These are phyloP conservation scores for Rosa multiflora DNA, from an alignment of 306 rosid species.

Conservation along the genomic window DNA sequence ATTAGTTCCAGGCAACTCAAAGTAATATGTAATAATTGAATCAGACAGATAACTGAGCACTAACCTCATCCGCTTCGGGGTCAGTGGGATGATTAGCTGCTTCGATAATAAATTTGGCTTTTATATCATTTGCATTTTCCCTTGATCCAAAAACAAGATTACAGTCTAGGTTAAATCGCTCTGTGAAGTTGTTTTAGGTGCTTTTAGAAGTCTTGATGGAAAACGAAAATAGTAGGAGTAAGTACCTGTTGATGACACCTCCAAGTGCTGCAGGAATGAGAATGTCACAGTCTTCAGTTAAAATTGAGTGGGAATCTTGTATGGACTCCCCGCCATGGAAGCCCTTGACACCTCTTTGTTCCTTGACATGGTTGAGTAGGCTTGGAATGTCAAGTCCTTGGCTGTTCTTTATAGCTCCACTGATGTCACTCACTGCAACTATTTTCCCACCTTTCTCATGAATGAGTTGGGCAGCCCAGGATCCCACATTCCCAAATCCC, in stretches of 20 bases:
- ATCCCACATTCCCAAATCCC: constrained; percentile 97
- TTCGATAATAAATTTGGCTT: constrained; percentile 82
- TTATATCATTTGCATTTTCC: constrained; percentile 80
- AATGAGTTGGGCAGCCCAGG: constrained; percentile 87
- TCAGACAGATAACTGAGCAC: background rate
- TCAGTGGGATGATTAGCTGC: constrained; percentile 97
- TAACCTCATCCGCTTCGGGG: constrained; percentile 95
- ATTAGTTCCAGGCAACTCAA: background rate
- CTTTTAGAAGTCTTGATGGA: background rate
- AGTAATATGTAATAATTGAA: background rate
- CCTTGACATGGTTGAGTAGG: constrained; percentile 56
- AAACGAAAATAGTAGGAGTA: background rate
- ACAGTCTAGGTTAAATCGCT: background rate
- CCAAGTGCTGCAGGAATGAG: constrained; percentile 97
- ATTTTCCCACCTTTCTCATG: constrained; percentile 80
- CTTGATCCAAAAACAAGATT: constrained; percentile 32
- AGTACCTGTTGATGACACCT: constrained; percentile 78
- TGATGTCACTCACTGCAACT: constrained; percentile 86
- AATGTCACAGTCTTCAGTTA: constrained; percentile 81
- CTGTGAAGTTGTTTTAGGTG: background rate
- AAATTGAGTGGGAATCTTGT: constrained; percentile 49
- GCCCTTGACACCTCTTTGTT: constrained; percentile 64
- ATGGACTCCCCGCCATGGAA: constrained; percentile 67
- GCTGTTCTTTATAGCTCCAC: constrained; percentile 73
- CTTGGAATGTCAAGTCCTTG: constrained; percentile 77